Conservation (phyloP, 371 early-diverging fungal genomes). For the Mycotypha africana region DNA sequence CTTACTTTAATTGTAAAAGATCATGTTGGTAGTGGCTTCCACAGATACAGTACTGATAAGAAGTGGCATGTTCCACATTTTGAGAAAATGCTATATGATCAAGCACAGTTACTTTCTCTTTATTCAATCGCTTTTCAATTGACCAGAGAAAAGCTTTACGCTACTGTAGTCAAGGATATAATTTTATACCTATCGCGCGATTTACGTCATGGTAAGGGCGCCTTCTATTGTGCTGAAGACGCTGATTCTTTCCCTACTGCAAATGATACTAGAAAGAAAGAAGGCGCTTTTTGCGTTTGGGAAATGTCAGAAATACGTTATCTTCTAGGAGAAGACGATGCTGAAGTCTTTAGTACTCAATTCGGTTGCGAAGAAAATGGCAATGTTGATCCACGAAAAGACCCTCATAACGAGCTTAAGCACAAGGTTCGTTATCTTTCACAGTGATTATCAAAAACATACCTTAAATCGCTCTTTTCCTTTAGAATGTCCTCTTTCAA, state of each 20-base stretch:
- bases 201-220: slow-evolving; percentile 44
- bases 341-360: slow-evolving; percentile 36
- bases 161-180: slow-evolving; percentile 48
- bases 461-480: not conserved
- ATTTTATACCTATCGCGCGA: slow-evolving; percentile 50
- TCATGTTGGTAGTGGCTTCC: slow-evolving; percentile 13
- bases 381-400: slow-evolving; percentile 36
- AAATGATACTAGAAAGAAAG: slow-evolving; percentile 38
- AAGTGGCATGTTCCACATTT: slow-evolving; percentile 55
- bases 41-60: slow-evolving; percentile 36
- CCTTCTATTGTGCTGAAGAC: slow-evolving; percentile 70
- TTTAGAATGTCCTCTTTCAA: slow-evolving; percentile 54
- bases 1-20: not conserved
- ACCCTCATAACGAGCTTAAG: slow-evolving; percentile 52
- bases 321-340: slow-evolving; percentile 30
- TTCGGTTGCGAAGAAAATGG: slow-evolving; percentile 50
- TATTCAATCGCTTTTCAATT: slow-evolving; percentile 46
- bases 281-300: slow-evolving; percentile 74
- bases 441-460: not conserved
- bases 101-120: slow-evolving; percentile 55
- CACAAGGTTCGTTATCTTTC: slow-evolving; percentile 35
- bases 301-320: slow-evolving; percentile 38
- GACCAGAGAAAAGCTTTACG: slow-evolving; percentile 41
- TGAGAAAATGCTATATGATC: slow-evolving; percentile 70
- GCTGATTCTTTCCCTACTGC: slow-evolving; percentile 57